Evolutionary conservation across 2,329 filamentous ascomycete genomes (phyloP), one percentile per base, ranked within the genome.

Genomic region (Coleophoma eucalyptorum): DNA sequence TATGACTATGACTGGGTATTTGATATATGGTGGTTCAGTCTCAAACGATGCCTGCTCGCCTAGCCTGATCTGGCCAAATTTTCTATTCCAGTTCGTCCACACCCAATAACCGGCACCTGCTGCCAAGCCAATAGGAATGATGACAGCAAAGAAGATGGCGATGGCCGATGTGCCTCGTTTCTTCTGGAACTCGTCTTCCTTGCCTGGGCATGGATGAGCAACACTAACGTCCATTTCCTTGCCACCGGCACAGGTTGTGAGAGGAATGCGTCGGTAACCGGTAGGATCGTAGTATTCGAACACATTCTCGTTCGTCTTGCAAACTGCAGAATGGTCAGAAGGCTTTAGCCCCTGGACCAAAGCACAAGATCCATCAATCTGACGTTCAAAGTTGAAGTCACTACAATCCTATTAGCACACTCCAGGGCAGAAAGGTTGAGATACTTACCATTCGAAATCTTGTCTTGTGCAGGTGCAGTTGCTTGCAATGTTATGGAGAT

Each of bases 301-400:
- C n/a, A 73, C 78, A 26, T 88, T 81, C 1, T 88, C 82, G 61
- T 97, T 73, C 10, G 75, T 69, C 38, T 67, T 68, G 67, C 86
- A 90, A 16, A 80, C 72, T 35, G 73, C 71, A 50, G 72, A 70
- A 46, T 85, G 80, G 59, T 88, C 77, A 7, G 76, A 73, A 12
- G 89, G 85, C 10, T 79, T 57, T 38, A 91, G 80, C 13, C 93
- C 93, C 0, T 79, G 69, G 1, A 97, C 90, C 12, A 95, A 81
- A 5, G 69, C 70, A 71, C 94, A 99, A 55, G 87, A 83, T 44
- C 87, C 87, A 63, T 92, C 88, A 26, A 73, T 78, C 67, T 89
- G 82, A 43, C 88, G 82, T 66, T 97, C 86, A 69, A 83, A 99
- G 70, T 99, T 99, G 77, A 90, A 99, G 66, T 95, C 93, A 71